Percentiles rank a stretch among this genome's conserved stretches.
These are phyloP conservation scores for Vishniacozyma victoriae DNA, from an alignment of 768 basidiomycete genomes.

Conservation along the genomic window DNA sequence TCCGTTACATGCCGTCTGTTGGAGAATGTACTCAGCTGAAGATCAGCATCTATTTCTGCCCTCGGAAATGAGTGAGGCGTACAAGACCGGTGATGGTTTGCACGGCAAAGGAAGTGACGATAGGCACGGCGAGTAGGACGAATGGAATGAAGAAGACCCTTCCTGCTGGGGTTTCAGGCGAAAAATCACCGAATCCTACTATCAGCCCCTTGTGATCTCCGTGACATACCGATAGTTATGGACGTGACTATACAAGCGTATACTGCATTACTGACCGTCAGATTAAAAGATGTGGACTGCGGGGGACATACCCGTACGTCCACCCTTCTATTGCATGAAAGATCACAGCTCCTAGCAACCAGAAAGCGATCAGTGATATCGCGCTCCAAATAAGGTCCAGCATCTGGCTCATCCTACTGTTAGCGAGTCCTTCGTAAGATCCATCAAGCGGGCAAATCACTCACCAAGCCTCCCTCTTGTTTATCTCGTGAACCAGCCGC, in stretches of 20 bases:
- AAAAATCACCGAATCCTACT: slow-evolving; percentile 43
- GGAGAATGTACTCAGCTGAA: slow-evolving; percentile 31
- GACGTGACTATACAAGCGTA: slow-evolving; percentile 40
- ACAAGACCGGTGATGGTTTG: slow-evolving; percentile 41
- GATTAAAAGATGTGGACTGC: neutral
- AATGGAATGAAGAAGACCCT: slow-evolving; percentile 45
- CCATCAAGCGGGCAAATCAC: slow-evolving; percentile 1
- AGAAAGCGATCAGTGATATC: slow-evolving; percentile 39
- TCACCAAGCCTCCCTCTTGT: slow-evolving; percentile 38
- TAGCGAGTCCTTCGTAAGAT: neutral
- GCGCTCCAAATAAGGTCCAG: slow-evolving; percentile 41
- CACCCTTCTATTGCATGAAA: slow-evolving; percentile 46
- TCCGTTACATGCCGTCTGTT: slow-evolving; percentile 12
- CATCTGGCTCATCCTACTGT: slow-evolving; percentile 28
- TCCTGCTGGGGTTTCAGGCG: slow-evolving; percentile 32
- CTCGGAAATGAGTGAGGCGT: neutral
- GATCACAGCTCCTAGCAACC: slow-evolving; percentile 44
- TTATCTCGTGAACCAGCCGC: slow-evolving; percentile 41
- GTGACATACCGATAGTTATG: slow-evolving; percentile 23
- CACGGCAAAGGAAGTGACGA: slow-evolving; percentile 46
- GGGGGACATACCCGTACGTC: slow-evolving; percentile 25
- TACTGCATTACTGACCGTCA: slow-evolving; percentile 26
- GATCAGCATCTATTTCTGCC: too few species aligned
- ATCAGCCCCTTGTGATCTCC: slow-evolving; percentile 5
- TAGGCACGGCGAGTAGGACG: slow-evolving; percentile 44